These are phyloP conservation scores for Epichloe coenophiala DNA, from an alignment of 2,329 filamentous ascomycete species.

Conservation along the genomic window DNA sequence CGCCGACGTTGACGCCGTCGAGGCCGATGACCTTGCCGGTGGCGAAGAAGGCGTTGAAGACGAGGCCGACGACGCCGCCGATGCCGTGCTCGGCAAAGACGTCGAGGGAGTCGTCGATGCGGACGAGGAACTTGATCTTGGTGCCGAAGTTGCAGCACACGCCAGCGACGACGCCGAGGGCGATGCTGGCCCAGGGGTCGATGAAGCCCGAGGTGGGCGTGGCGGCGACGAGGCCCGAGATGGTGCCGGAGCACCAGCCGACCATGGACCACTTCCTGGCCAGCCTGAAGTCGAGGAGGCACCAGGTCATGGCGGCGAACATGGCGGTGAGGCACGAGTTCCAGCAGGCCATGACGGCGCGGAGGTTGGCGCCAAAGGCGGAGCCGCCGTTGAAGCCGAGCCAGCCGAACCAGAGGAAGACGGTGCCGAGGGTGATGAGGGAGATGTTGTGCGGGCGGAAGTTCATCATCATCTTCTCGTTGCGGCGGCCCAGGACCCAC, in stretches of 20 bases:
- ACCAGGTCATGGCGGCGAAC: conserved; percentile 88
- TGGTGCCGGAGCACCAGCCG: conserved; percentile 59
- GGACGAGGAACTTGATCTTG: conserved; percentile 49
- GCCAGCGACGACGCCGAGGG: conserved; percentile 53
- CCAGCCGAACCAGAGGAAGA: conserved; percentile 98
- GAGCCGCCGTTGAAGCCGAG: conserved; percentile 97
- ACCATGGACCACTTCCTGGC: conserved; percentile 85
- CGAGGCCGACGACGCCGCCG: conserved; percentile 53
- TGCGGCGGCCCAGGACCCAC: conserved; percentile 84
- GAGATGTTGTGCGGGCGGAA: conserved; percentile 99
- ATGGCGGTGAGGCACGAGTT: conserved; percentile 90
- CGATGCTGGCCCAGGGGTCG: conserved; percentile 52
- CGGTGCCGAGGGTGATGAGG: conserved; percentile 86
- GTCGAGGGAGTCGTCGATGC: conserved; percentile 59
- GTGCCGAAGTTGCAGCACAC: conserved; percentile 55
- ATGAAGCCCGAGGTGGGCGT: conserved; percentile 58
- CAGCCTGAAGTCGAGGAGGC: conserved; percentile 86
- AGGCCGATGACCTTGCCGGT: conserved; percentile 59
- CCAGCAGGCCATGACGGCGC: conserved; percentile 94
- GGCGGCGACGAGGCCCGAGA: conserved; percentile 57
- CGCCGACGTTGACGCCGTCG: conserved; percentile 60
- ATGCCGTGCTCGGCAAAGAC: conserved; percentile 60
- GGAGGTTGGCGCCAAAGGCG: conserved; percentile 82
- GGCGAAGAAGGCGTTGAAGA: conserved; percentile 64
- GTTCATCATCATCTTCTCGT: conserved; percentile 99